Conservation (phyloP, 179 eudicot species). For the Sideroxylon spinosum region DNA sequence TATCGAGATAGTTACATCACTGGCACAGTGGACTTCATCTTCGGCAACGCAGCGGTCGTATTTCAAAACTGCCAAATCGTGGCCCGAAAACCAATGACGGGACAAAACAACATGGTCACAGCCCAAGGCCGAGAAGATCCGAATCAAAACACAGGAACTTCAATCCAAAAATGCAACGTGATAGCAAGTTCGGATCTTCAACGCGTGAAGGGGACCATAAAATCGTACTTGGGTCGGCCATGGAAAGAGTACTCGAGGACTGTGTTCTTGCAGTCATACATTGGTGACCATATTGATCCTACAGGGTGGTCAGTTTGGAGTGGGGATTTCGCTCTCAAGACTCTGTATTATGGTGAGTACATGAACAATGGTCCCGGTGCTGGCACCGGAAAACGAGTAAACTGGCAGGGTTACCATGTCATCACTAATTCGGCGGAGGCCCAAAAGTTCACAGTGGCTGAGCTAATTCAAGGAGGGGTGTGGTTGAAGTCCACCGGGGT, state of each 20-base stretch:
- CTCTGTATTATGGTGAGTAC: slow-evolving; percentile 32
- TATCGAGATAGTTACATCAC: slow-evolving; percentile 26
- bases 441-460: slow-evolving; percentile 22
- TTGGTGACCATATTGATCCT: slow-evolving; percentile 23
- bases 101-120: slow-evolving; percentile 24
- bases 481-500: slow-evolving; percentile 39
- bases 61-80: slow-evolving; percentile 22
- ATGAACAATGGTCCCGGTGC: slow-evolving; percentile 28
- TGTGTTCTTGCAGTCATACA: slow-evolving; percentile 22
- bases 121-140: slow-evolving; percentile 29
- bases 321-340: slow-evolving; percentile 13
- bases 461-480: slow-evolving; percentile 26
- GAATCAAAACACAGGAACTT: slow-evolving; percentile 22
- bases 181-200: slow-evolving; percentile 19
- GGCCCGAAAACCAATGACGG: slow-evolving; percentile 19
- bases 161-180: slow-evolving; percentile 26
- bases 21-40: slow-evolving; percentile 35
- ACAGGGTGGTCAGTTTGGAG: slow-evolving; percentile 23
- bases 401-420: slow-evolving; percentile 25
- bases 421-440: slow-evolving; percentile 21
- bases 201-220: slow-evolving; percentile 3
- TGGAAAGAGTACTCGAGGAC: slow-evolving; percentile 28
- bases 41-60: slow-evolving; percentile 25
- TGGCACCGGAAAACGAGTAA: slow-evolving; percentile 16
- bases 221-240: slow-evolving; percentile 29